Percentiles rank a stretch among this genome's conserved stretches.
phyloP scores from a whole-genome alignment of 1,284 basidiomycete genomes.

The Inonotus obliquus region DNA sequence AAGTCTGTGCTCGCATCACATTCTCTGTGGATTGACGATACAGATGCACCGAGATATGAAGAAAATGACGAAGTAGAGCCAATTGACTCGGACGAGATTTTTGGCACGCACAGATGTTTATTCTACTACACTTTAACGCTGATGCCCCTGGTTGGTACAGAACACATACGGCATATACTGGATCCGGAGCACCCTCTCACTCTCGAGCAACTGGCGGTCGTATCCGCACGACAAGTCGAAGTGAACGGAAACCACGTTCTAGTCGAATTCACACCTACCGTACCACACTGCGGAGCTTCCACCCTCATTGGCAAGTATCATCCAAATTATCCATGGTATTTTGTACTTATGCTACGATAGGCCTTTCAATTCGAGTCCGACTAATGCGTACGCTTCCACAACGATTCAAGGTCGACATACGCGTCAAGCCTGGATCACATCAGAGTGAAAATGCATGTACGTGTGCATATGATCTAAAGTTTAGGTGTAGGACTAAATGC shows the following conservation, averaged over 20 bases:
- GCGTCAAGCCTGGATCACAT: conserved; percentile 91
- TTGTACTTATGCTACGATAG: conserved; percentile 36
- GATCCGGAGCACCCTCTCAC: conserved; percentile 96
- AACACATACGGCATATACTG: conserved; percentile 88
- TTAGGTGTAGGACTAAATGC: not conserved
- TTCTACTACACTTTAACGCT: conserved; percentile 3
- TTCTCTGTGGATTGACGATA: conserved; percentile 48
- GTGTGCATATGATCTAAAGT: conserved; percentile 22
- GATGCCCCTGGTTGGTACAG: conserved; percentile 36
- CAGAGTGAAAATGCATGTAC: conserved; percentile 86
- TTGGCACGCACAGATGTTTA: conserved; percentile 38
- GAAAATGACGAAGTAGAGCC: conserved; percentile 41
- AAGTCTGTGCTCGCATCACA: conserved; percentile 31
- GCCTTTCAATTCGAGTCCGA: conserved; percentile 89
- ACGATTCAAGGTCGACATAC: conserved; percentile 93
- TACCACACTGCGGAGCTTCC: conserved; percentile 98
- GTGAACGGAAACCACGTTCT: conserved; percentile 71
- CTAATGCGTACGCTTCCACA: conserved; percentile 87
- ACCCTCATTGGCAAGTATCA: conserved; percentile 83
- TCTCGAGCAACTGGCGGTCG: conserved; percentile 95
- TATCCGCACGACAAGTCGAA: conserved; percentile 84
- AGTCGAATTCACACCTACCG: conserved; percentile 94
- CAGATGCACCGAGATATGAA: conserved; percentile 29
- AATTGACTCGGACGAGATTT: conserved; percentile 69
- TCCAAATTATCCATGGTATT: not conserved